These are phyloP conservation scores for Phytopythium cucurbitacearum DNA, from an alignment of 352 stramenopile species.

Conservation along the genomic window DNA sequence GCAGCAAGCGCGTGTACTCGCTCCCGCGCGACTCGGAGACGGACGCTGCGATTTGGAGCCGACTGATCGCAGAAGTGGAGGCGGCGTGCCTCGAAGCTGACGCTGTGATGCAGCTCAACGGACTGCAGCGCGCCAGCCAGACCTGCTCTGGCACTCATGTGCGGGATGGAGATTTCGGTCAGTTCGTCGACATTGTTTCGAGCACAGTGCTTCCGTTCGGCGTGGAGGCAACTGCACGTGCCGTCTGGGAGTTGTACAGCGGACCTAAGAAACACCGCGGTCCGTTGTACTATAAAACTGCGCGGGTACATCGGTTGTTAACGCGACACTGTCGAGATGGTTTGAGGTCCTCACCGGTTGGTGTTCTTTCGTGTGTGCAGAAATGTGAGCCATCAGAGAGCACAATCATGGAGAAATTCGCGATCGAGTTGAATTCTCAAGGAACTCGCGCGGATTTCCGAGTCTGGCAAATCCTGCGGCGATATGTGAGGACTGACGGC, in stretches of 20 bases:
- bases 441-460: conserved; percentile 27
- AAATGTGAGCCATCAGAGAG: conserved; percentile 21
- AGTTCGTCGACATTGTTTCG: conserved; percentile 14
- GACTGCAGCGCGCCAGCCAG: neutral
- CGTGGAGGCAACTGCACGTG: conserved; percentile 1
- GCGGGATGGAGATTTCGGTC: conserved; percentile 10
- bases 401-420: conserved; percentile 30
- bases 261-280: conserved; percentile 11
- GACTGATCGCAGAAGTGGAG: conserved; percentile 8
- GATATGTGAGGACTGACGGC: conserved; percentile 26
- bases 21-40: neutral
- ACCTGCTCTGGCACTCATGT: conserved; percentile 6
- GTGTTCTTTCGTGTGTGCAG: no score
- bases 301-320: conserved; percentile 5
- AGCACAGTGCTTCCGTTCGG: conserved; percentile 12
- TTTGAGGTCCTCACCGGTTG: neutral
- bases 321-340: neutral
- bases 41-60: conserved; percentile 4
- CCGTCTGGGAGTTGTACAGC: conserved; percentile 14
- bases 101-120: conserved; percentile 9
- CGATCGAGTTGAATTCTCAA: conserved; percentile 27
- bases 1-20: neutral
- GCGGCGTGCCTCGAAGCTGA: conserved; percentile 11
- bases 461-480: conserved; percentile 28
- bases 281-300: conserved; percentile 13